Percentiles rank a stretch among this genome's conserved stretches.
These are phyloP conservation scores for Cyclocybe aegerita DNA, from an alignment of 768 basidiomycete genomes.

Conservation along the genomic window DNA sequence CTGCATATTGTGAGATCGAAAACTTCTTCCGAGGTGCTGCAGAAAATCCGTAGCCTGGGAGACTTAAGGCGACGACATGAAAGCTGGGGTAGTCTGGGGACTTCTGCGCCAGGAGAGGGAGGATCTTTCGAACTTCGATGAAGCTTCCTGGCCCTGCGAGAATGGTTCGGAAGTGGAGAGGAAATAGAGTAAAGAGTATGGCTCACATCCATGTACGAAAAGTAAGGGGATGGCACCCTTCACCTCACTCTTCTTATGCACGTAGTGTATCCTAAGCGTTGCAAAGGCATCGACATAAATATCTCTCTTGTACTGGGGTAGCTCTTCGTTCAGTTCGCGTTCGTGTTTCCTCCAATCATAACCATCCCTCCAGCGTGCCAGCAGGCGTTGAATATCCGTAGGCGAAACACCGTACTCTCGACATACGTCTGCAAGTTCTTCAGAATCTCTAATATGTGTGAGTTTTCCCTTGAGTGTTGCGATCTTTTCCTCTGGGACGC, in stretches of 20 bases:
- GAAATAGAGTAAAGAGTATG: background rate
- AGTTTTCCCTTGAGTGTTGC: constrained; percentile 44
- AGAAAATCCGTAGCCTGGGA: constrained; percentile 66
- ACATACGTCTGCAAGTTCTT: constrained; percentile 51
- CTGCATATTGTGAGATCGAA: constrained; percentile 41
- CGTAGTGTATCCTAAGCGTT: constrained; percentile 49
- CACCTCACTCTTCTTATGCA: constrained; percentile 49
- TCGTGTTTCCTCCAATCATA: constrained; percentile 62
- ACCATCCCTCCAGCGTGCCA: constrained; percentile 47
- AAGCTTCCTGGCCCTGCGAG: constrained; percentile 61
- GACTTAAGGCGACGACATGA: constrained; percentile 57
- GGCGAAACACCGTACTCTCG: constrained; percentile 57
- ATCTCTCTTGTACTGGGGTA: constrained; percentile 56
- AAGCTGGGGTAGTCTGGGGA: constrained; percentile 52
- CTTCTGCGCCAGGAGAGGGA: constrained; percentile 47
- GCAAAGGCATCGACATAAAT: constrained; percentile 49
- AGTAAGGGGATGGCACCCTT: constrained; percentile 54
- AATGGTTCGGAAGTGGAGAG: background rate
- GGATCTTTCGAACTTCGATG: constrained; percentile 54
- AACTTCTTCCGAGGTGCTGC: constrained; percentile 56
- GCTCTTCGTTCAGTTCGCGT: constrained; percentile 43
- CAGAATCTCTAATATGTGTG: constrained; percentile 45
- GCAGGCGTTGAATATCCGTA: constrained; percentile 46
- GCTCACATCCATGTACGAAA: constrained; percentile 59
- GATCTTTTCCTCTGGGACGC: constrained; percentile 43